These are phyloP conservation scores for Pulicaria dysenterica DNA, from an alignment of 129 eudicot genomes.

Conservation along the genomic window DNA sequence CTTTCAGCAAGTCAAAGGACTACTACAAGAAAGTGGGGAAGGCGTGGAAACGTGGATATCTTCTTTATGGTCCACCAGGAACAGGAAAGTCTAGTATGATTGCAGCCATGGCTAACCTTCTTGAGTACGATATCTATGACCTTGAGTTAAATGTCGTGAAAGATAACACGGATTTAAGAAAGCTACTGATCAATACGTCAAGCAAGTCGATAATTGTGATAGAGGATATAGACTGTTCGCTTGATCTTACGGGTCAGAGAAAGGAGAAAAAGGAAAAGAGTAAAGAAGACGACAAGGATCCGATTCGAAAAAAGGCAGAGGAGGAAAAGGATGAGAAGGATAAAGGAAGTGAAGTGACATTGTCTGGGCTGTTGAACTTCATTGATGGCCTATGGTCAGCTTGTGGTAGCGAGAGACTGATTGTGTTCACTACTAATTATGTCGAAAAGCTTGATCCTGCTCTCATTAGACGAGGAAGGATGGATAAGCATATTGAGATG, in stretches of 20 bases:
- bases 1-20: slow-evolving; percentile 46
- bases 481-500: slow-evolving; percentile 47
- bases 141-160: slow-evolving; percentile 53
- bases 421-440: slow-evolving; percentile 60
- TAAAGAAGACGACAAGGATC: slow-evolving; percentile 35
- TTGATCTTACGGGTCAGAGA: slow-evolving; percentile 57
- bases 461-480: slow-evolving; percentile 38
- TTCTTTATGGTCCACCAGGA: slow-evolving; percentile 65
- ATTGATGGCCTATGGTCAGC: slow-evolving; percentile 72
- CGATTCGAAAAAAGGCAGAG: slow-evolving; percentile 6
- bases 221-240: slow-evolving; percentile 67
- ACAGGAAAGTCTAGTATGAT: slow-evolving; percentile 81
- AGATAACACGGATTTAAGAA: slow-evolving; percentile 60
- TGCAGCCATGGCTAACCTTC: slow-evolving; percentile 66
- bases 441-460: slow-evolving; percentile 49
- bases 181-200: slow-evolving; percentile 53
- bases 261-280: slow-evolving; percentile 38
- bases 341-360: slow-evolving; percentile 50
- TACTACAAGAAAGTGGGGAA: slow-evolving; percentile 57
- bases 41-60: slow-evolving; percentile 71
- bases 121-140: slow-evolving; percentile 63
- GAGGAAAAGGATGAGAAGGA: slow-evolving; percentile 17
- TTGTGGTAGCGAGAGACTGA: slow-evolving; percentile 60
- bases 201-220: slow-evolving; percentile 66
- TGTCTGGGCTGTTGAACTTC: slow-evolving; percentile 53